Conservation (phyloP, 1,139 yeast genomes). For the Torulaspora globosa region DNA sequence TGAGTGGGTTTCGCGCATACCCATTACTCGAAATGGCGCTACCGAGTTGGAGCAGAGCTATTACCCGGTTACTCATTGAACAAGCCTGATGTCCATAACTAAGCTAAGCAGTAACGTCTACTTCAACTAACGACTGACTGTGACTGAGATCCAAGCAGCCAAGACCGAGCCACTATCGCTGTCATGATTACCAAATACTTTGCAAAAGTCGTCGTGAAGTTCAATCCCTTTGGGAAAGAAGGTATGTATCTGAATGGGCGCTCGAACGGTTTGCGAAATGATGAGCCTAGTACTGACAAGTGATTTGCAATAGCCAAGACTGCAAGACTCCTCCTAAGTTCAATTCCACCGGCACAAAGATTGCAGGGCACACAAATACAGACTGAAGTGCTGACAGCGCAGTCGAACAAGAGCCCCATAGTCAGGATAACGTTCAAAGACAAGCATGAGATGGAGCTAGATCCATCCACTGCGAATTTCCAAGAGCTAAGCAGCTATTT, state of each 20-base stretch:
- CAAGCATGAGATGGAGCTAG: slow-evolving; percentile 63
- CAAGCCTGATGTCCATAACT: no score
- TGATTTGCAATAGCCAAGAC: slow-evolving; percentile 50
- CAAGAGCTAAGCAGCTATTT: slow-evolving; percentile 55
- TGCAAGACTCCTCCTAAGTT: slow-evolving; percentile 73
- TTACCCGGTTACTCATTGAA: no score
- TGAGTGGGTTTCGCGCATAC: no score
- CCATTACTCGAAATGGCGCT: no score
- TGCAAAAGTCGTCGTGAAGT: slow-evolving; percentile 68
- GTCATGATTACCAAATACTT: slow-evolving; percentile 82
- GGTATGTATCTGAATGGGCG: slow-evolving; percentile 40
- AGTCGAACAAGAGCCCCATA: slow-evolving; percentile 49
- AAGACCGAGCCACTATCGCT: not conserved
- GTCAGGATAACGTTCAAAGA: slow-evolving; percentile 80
- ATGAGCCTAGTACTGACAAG: slow-evolving; percentile 15
- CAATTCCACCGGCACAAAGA: slow-evolving; percentile 69
- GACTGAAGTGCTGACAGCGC: slow-evolving; percentile 49
- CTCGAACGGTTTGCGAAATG: not conserved
- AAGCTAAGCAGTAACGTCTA: not conserved
- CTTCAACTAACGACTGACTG: not conserved
- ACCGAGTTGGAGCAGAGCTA: no score
- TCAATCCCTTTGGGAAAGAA: slow-evolving; percentile 71
- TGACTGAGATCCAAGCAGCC: not conserved
- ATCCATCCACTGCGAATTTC: slow-evolving; percentile 54
- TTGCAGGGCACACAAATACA: slow-evolving; percentile 47